These are phyloP conservation scores for Geotrichum macrosporum DNA, from an alignment of 1,139 yeast species.

Conservation along the genomic window DNA sequence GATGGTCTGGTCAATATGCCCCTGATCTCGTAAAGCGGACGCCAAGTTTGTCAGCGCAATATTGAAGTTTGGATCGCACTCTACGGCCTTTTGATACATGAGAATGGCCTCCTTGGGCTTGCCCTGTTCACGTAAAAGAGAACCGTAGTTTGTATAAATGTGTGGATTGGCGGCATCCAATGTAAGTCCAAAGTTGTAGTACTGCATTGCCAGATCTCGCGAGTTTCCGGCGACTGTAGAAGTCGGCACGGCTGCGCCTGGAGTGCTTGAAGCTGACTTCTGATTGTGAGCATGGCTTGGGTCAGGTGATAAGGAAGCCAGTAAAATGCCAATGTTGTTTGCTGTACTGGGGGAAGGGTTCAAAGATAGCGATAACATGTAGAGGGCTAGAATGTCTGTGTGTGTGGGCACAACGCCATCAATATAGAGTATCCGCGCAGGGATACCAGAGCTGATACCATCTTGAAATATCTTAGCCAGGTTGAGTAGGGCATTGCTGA, in stretches of 20 bases:
- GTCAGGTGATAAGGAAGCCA: slow-evolving; percentile 28
- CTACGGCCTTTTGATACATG: slow-evolving; percentile 35
- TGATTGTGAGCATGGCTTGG: slow-evolving; percentile 5
- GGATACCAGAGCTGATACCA: slow-evolving; percentile 35
- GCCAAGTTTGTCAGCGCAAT: slow-evolving; percentile 38
- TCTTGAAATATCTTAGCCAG: slow-evolving; percentile 39
- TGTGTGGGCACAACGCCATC: slow-evolving; percentile 34
- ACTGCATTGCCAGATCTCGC: slow-evolving; percentile 30
- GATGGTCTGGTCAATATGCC: slow-evolving; percentile 35
- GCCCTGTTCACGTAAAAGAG: slow-evolving; percentile 37
- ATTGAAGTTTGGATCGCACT: slow-evolving; percentile 34
- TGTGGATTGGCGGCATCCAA: slow-evolving; percentile 38
- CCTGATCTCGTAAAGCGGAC: slow-evolving; percentile 36
- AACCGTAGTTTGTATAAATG: slow-evolving; percentile 37
- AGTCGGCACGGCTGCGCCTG: slow-evolving; percentile 22
- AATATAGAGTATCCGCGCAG: slow-evolving; percentile 29
- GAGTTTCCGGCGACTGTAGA: slow-evolving; percentile 8
- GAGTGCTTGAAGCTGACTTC: slow-evolving; percentile 20
- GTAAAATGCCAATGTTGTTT: slow-evolving; percentile 37
- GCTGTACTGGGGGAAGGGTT: slow-evolving; percentile 37
- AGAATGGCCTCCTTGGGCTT: slow-evolving; percentile 33
- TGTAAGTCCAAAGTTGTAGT: slow-evolving; percentile 35
- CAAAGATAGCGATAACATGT: slow-evolving; percentile 34
- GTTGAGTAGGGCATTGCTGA: slow-evolving; percentile 35
- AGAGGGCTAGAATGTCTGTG: slow-evolving; percentile 33